Evolutionary conservation across 1,139 yeast genomes (phyloP).

Genomic region (Magnusiomyces ingens): DNA sequence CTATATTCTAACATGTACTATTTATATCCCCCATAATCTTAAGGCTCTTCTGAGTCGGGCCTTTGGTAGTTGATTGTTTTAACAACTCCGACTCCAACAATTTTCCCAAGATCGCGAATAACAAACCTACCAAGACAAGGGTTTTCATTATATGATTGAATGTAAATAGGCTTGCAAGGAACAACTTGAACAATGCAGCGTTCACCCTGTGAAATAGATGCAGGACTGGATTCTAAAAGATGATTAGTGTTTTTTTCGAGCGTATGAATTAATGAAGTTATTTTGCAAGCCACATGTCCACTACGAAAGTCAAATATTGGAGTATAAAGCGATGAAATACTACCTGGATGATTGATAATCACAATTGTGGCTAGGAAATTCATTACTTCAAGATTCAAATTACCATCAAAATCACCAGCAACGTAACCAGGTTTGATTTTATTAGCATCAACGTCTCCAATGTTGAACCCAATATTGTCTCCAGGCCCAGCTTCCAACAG

Average conservation of each 20-base stretch:
- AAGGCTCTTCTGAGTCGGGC: no score
- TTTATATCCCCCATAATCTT: no score
- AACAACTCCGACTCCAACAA: slow-evolving; percentile 99
- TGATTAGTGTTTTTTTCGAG: no score
- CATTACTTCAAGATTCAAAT: no score
- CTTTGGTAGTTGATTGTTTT: no score
- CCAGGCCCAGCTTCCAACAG: slow-evolving; percentile 82
- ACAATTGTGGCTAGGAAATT: slow-evolving; percentile 90
- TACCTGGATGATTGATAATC: slow-evolving; percentile 90
- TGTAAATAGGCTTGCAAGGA: slow-evolving; percentile 96
- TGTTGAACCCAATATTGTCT: slow-evolving; percentile 95
- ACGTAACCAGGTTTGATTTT: slow-evolving; percentile 95
- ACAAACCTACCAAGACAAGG: slow-evolving; percentile 99
- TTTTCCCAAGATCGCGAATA: slow-evolving; percentile 99
- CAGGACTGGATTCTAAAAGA: slow-evolving; percentile 85
- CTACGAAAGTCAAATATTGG: no score
- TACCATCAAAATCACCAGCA: slow-evolving; percentile 92
- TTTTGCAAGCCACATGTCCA: no score
- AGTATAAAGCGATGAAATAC: no score
- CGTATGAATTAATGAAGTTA: no score
- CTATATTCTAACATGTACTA: no score
- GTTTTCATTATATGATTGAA: slow-evolving; percentile 94
- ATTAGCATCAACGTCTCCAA: slow-evolving; percentile 89
- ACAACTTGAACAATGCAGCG: slow-evolving; percentile 88
- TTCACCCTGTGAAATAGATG: no score